Base-by-base conservation (phyloP, 2,329 filamentous ascomycete species). In the Phialocephala sp. region DNA sequence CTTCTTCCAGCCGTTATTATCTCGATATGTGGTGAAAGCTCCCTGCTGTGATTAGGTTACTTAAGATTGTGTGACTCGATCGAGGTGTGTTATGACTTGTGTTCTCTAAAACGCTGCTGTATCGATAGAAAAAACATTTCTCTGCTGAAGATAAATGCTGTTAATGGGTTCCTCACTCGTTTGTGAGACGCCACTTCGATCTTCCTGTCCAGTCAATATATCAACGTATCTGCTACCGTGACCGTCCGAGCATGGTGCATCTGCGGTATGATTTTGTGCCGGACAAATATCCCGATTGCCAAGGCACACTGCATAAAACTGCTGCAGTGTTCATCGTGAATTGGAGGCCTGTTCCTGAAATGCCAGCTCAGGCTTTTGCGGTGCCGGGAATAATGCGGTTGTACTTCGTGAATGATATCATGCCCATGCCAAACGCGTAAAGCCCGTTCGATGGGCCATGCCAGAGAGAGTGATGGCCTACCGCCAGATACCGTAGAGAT, bases 291-390 rank as follows among this genome's bases (percentile, higher is more conserved):
- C 12, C 45, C 45, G 45, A 50, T 8, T 50, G 45, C 45, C 45
- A 50, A 24, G 45, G 45, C 9, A 50, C 18, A 50, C 45, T 22
- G 45, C 45, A 50, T 50, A 24, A 41, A 22, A 8, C n/a, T 11
- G n/a, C 18, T 50, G 43, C 45, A 24, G 45, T 24, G 45, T 2
- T 50, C 45, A 50, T 50, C 20, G 45, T 50, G 45, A 50, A 50
- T 5, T 43, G 9, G 37, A 18, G 15, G 41, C 15, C 18, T 43
- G 15, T 18, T 43, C 41, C 15, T 43, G 15, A n/a, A 43, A 18
- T 15, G 12, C 45, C 45, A 50, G 45, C n/a, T 50, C 45, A 50
- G n/a, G n/a, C 9, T 22, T 20, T 50, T 50, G 37, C 9, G 37
- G 37, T 32, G 27, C 45, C 20, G n/a, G 22, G 11, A 11, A 50